Evolutionary conservation across 768 basidiomycete genomes (phyloP), one percentile per base, ranked within the genome.

Genomic region (Symmetrospora coprosmae): DNA sequence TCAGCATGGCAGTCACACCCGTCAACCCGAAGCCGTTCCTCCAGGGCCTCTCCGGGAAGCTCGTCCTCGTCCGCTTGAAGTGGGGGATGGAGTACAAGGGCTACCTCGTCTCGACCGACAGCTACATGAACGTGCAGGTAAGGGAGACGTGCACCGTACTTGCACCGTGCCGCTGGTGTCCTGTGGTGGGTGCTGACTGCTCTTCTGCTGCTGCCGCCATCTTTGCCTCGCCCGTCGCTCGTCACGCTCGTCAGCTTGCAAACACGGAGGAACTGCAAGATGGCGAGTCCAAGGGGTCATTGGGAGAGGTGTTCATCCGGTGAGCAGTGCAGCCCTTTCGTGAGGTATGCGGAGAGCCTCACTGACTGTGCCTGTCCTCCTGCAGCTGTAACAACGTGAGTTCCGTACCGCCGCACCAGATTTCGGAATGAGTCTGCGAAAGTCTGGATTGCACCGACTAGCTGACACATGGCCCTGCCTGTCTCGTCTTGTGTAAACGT

Each of bases 71-170:
- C 64, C 81, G 82, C 62, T 81, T 99, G 70, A 99, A 99, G 77
- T 99, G 94, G 94, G 94, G 94, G 64, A 79, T 96, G 50, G 90
- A 97, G 71, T 97, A 97, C 79, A 94, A 90, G 77, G 94, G 94
- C 40, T 99, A 94, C 76, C 80, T 99, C 65, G 94, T 99, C 66
- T 91, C 87, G 70, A 96, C 94, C 6, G 94, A 99, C 74, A 88
- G 88, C 13, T 99, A 94, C 76, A 97, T 97, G 94, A 99, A 99
- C 73, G 81, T 99, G 46, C 94, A 99, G 78, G 92, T 87, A 68
- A 62, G 76, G 17, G 5, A 13, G 49, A 6, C 14, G 34, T 23
- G 9, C 5, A 13, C 28, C 13, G 35, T 4, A n/a, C 19, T 19
- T 14, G 5, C 31, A 33, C 25, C 37, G 25, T 38, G 11, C 37